Base-by-base conservation (phyloP, 495 filamentous ascomycete species). In the Aspergillus steynii region DNA sequence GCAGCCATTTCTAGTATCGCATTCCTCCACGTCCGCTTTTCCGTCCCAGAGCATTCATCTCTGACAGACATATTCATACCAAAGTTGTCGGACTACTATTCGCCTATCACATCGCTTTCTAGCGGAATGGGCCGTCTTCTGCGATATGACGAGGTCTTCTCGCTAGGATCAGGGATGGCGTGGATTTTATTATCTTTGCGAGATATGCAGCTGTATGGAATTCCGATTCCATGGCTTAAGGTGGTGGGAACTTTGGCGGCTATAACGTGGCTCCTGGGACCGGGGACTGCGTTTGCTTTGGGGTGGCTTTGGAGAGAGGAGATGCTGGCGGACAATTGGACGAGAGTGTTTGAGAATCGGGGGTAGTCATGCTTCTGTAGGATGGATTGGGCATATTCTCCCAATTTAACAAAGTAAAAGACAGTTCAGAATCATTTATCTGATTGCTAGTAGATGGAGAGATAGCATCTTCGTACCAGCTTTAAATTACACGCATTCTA, bases 281-380 rank as follows among this genome's bases (percentile, higher is more conserved):
- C 68, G 5, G 68, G 68, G 0, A 60, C 68, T 1, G 64, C 65
- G 14, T 61, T 68, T 65, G 57, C 53, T 2, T 9, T 71, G 28
- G 65, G 56, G 2, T 70, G 68, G 65, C 61, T 61, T 25, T 66
- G 56, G 65, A 68, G 63, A 37, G 63, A 70, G 47, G 65, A 69
- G 56, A 55, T 58, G 12, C n/a, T 66, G 29, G 49, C 60, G 4
- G 29, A 29, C 0, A 29, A 53, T 53, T 34, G 5, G 52, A 26
- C 4, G 9, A 14, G 37, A 42, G 37, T 10, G 9, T 14, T 12
- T 14, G 37, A 42, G 37, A 15, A 42, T 10, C 37, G 37, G 37
- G 9, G 1, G 12, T 42, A 42, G 37, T 1, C 5, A 34, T 34
- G 9, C 9, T 34, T 7, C 31, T 34, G 6, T 3, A 34, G 6